Conservation (phyloP, 2,329 filamentous ascomycete species). For the Botrytis medusae region DNA sequence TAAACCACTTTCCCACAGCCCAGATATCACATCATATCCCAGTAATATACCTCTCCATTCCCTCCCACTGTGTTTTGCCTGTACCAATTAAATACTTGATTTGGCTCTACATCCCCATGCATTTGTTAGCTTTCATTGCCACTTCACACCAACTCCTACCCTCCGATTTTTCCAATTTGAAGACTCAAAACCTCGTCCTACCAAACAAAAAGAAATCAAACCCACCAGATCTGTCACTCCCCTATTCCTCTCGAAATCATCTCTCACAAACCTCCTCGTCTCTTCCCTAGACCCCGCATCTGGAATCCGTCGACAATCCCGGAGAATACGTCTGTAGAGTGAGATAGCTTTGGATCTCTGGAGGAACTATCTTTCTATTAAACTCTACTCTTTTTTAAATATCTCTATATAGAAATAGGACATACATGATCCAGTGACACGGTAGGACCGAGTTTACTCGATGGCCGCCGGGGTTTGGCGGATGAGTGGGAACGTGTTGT, state of each 20-base stretch:
- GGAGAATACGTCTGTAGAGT: slow-evolving; percentile 58
- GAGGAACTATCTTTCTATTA: slow-evolving; percentile 48
- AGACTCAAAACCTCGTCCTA: background rate
- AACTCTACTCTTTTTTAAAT: background rate
- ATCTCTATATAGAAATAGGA: slow-evolving; percentile 12
- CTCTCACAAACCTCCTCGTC: slow-evolving; percentile 55
- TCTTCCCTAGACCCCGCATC: slow-evolving; percentile 55
- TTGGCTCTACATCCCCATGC: slow-evolving; percentile 48
- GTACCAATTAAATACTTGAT: slow-evolving; percentile 64
- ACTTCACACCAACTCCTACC: background rate
- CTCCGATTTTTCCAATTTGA: background rate
- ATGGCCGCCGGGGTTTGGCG: slow-evolving; percentile 35
- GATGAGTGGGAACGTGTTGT: slow-evolving; percentile 19
- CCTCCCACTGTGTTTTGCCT: slow-evolving; percentile 65
- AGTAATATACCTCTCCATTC: slow-evolving; percentile 57
- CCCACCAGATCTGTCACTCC: slow-evolving; percentile 56
- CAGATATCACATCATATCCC: slow-evolving; percentile 43
- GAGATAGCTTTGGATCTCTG: slow-evolving; percentile 55
- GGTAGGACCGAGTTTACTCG: slow-evolving; percentile 43
- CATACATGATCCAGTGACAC: slow-evolving; percentile 61
- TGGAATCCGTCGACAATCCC: slow-evolving; percentile 52
- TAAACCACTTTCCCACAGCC: background rate
- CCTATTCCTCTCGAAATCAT: slow-evolving; percentile 61
- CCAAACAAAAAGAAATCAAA: slow-evolving; percentile 23
- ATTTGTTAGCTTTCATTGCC: slow-evolving; percentile 3